These are phyloP conservation scores for Niebla homalea DNA, from an alignment of 495 filamentous ascomycete genomes.

Conservation along the genomic window DNA sequence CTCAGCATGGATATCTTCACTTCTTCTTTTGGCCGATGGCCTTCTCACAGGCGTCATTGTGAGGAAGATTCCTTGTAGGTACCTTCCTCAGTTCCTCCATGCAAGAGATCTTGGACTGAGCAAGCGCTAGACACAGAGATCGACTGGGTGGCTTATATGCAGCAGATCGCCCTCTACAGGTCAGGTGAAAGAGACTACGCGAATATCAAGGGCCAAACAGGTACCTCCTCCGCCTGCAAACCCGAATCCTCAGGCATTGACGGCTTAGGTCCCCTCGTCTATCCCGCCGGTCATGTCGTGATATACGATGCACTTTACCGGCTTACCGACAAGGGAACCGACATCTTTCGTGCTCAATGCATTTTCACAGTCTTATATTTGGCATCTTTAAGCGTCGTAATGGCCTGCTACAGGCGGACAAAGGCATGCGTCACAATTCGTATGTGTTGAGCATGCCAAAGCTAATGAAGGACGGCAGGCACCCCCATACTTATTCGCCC, in stretches of 20 bases:
- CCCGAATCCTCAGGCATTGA: neutral
- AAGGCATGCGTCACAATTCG: constrained; percentile 31
- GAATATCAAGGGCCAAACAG: constrained; percentile 73
- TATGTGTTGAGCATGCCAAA: neutral
- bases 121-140: constrained; percentile 76
- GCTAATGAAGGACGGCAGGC: constrained; percentile 33
- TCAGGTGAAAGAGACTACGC: constrained; percentile 81
- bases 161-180: constrained; percentile 69
- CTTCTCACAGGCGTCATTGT: constrained; percentile 63
- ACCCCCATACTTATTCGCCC: constrained; percentile 76
- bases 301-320: constrained; percentile 70
- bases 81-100: neutral
- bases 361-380: constrained; percentile 73
- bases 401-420: constrained; percentile 68
- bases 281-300: constrained; percentile 87
- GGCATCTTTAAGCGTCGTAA: constrained; percentile 55
- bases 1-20: constrained; percentile 49
- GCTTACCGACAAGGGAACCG: constrained; percentile 58
- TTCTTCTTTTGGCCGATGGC: constrained; percentile 62
- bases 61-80: constrained; percentile 74
- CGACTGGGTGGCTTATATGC: constrained; percentile 95
- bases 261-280: constrained; percentile 22
- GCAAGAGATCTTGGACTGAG: neutral
- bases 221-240: constrained; percentile 43
- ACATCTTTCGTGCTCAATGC: constrained; percentile 69